Base-by-base conservation (phyloP, 2,329 filamentous ascomycete genomes). In the Penicillium sp. region DNA sequence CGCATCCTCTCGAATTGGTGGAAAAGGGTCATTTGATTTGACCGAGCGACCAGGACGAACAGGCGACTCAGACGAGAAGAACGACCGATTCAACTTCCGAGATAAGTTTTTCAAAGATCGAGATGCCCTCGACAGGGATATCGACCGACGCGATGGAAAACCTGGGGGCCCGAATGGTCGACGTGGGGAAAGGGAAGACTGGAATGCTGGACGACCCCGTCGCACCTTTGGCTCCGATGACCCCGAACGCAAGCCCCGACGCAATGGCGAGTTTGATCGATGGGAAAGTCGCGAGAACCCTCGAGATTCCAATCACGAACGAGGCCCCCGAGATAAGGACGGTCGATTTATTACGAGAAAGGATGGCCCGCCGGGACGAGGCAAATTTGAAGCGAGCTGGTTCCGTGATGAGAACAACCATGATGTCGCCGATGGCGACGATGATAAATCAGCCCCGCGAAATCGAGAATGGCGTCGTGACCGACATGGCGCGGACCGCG, bases 301-400 rank as follows among this genome's bases (percentile, higher is more conserved):
- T 35, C 74, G 77, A 42, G 79, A 67, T n/a, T 36, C 47, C n/a
- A 57, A 51, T 23, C 41, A 76, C 25, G 67, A 71, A 41, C 57
- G 66, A 28, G 70, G 69, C 47, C 68, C 66, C 22, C 76, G 77
- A 29, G 68, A 69, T 30, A 80, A 78, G 26, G 74, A 74, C 9
- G 40, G 75, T 77, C 17, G 71, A 67, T 45, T 68, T 66, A 44
- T 71, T 68, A 76, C 79, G 43, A 79, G 50, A 85, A 84, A 56
- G 79, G 79, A 16, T 17, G 47, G 30, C 20, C 68, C 74, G 12
- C 51, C 52, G 30, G 73, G 71, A 40, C 77, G 84, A 55, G 79
- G 73, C 47, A 80, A 80, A 62, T 71, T 80, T 33, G 85, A 82
- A 44, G 72, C 80, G 41, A 78, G 80, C n/a, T 93, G 84, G 88